Base-by-base conservation (phyloP, 139 green algal species). In the Mesotaenium endlicherianum region DNA sequence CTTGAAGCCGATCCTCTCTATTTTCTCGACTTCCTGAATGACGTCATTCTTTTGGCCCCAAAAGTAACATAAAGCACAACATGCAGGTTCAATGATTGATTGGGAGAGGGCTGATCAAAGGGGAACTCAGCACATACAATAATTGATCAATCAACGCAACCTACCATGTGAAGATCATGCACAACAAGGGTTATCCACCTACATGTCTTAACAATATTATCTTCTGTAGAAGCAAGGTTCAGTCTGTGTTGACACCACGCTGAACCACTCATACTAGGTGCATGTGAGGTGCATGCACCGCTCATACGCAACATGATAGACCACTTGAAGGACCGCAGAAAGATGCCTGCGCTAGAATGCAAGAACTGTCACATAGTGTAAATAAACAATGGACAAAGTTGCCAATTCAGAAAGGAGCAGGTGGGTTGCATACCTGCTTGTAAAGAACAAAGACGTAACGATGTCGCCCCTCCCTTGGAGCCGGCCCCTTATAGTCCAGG, bases 391-490 rank as follows among this genome's bases (percentile, higher is more conserved):
- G 20, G 20, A 64, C 26, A 34, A 26, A 26, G 20, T 34, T 64
- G 50, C 50, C 50, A 34, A 26, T 64, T 64, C 50, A 64, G 50
- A 64, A 64, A 26, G 20, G 8, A 6, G 43, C 17, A 72, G 43
- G 20, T 11, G 36, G 8, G 60, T 72, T 6, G 20, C 5, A 11
- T 14, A 72, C 60, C 60, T 72, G 81, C 76, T 70, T 86, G 45
- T 59, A 87, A 20, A 87, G 47, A n/a, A 60, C 31, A 20, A 87
- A 78, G 0, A 87, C 74, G 45, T 87, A 87, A 38, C 81, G 72
- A 49, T 87, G 81, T 11, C 57, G 31, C 26, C 81, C 81, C 38
- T 55, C 47, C 8, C 57, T 36, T 43, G 81, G 81, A 8, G 43
- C n/a, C 36, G 81, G 81, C 5, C 81, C 81, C 38, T 60, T 67